Conservation (phyloP, 441 rosid species). For the Pelargonium fulgidum region DNA sequence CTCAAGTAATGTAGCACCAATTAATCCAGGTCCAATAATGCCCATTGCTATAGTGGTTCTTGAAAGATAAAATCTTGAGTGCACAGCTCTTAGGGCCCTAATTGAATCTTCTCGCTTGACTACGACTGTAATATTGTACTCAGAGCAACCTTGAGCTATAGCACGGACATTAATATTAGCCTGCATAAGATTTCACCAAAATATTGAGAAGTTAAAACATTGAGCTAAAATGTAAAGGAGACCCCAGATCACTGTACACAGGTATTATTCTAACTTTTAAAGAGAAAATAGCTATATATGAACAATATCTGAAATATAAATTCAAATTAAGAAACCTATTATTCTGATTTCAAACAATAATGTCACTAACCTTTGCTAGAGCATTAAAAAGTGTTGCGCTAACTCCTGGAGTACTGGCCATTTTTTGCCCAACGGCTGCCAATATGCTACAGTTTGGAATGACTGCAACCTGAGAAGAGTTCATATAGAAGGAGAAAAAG, state of each 20-base stretch:
- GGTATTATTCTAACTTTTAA: background rate
- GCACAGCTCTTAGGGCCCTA: slow-evolving; percentile 85
- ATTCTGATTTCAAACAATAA: slow-evolving; percentile 3
- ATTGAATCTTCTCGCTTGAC: slow-evolving; percentile 80
- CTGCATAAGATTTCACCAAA: slow-evolving; percentile 30
- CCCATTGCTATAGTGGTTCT: slow-evolving; percentile 87
- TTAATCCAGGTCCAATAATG: slow-evolving; percentile 85
- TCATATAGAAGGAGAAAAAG: slow-evolving; percentile 13
- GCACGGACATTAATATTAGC: slow-evolving; percentile 85
- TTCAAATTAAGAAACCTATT: background rate
- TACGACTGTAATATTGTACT: slow-evolving; percentile 79
- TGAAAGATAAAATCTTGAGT: slow-evolving; percentile 85
- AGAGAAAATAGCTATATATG: background rate
- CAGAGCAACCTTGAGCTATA: slow-evolving; percentile 96
- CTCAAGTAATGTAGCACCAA: slow-evolving; percentile 79
- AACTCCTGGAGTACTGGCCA: slow-evolving; percentile 96
- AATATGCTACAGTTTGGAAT: slow-evolving; percentile 83
- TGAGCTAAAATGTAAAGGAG: background rate
- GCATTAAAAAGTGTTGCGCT: slow-evolving; percentile 90
- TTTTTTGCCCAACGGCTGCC: slow-evolving; percentile 93
- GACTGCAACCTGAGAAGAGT: slow-evolving; percentile 50
- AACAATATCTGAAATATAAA: background rate
- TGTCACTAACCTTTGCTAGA: slow-evolving; percentile 63
- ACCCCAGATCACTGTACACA: background rate
- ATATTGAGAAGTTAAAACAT: background rate